phyloP scores from a whole-genome alignment of 139 green algal genomes.

The Astrephomene gubernaculifera region DNA sequence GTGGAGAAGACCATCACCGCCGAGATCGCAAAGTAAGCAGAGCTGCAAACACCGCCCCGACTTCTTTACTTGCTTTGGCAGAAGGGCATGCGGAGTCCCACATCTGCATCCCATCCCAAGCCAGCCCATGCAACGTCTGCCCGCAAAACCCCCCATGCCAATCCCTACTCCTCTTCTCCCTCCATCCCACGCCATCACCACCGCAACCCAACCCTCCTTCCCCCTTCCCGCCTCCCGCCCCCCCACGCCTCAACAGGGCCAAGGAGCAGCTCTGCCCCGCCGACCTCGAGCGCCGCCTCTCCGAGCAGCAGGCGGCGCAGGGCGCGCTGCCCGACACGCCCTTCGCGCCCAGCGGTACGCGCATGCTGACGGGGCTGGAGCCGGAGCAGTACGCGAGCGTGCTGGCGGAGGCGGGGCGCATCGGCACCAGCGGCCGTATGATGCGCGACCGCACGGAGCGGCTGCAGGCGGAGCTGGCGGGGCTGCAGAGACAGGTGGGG shows the following conservation, averaged over 20 bases:
- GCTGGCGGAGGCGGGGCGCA: conserved; percentile 2
- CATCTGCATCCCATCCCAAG: too few species aligned
- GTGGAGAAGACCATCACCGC: background rate
- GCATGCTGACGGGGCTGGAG: conserved; percentile 21
- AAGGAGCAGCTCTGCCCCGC: conserved; percentile 31
- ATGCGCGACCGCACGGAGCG: conserved; percentile 1
- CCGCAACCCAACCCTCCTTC: too few species aligned
- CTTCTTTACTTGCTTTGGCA: too few species aligned
- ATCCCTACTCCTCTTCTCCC: too few species aligned
- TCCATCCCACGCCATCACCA: too few species aligned
- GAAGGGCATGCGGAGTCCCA: too few species aligned
- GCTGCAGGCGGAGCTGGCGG: conserved; percentile 16
- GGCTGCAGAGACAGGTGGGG: conserved; percentile 3
- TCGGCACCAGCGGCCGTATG: background rate
- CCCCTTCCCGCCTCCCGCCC: too few species aligned
- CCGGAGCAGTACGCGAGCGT: conserved; percentile 2
- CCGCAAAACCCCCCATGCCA: too few species aligned
- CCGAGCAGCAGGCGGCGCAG: conserved; percentile 9
- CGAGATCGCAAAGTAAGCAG: conserved; percentile 5
- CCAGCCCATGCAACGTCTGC: too few species aligned
- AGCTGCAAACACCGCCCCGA: too few species aligned
- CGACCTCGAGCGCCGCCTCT: background rate
- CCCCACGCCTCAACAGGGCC: too few species aligned
- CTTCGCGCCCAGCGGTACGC: conserved; percentile 21
- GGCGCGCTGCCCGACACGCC: conserved; percentile 29